Percentiles rank a stretch among this genome's conserved stretches.
Conservation (phyloP, 345 rosid species). For the Eucalyptus pumila region DNA sequence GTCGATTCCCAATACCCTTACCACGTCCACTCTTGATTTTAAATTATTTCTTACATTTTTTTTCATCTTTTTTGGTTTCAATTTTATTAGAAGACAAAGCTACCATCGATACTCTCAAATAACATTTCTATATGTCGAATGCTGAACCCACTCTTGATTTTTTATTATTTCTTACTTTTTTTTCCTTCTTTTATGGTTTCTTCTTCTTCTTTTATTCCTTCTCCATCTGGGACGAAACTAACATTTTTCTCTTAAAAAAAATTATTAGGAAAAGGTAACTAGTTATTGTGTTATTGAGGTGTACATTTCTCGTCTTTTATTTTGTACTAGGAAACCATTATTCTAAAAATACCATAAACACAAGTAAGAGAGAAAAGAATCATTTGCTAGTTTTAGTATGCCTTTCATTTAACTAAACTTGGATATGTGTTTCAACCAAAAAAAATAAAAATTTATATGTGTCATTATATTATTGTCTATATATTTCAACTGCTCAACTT, state of each 20-base stretch:
- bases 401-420: neutral
- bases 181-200: neutral
- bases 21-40: neutral
- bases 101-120: neutral
- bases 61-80: neutral
- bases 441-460: neutral
- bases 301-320: neutral
- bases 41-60: neutral
- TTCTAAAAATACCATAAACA: neutral
- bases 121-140: neutral
- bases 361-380: neutral
- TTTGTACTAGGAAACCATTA: neutral
- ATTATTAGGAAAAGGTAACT: neutral
- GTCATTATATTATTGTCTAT: neutral
- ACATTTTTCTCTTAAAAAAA: no score
- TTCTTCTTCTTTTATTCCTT: neutral
- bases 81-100: neutral
- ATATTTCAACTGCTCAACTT: neutral
- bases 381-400: neutral
- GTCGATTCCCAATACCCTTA: accelerated
- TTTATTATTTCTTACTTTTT: neutral
- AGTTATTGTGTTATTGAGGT: neutral
- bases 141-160: neutral
- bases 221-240: neutral
- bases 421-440: no score